phyloP scores from a whole-genome alignment of 306 rosid genomes.

The Rosa persica region DNA sequence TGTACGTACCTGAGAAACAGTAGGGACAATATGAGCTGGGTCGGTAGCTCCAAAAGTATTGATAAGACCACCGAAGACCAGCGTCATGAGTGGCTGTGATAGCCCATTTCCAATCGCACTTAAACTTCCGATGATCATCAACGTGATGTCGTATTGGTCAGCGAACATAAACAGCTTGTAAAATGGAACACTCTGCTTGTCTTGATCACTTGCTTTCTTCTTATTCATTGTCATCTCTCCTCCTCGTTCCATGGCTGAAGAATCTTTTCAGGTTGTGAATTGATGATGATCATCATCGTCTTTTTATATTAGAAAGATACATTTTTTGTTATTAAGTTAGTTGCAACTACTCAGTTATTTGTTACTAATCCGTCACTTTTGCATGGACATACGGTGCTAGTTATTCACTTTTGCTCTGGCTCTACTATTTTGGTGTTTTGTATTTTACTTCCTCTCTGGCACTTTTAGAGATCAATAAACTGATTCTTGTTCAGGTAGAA shows the following conservation, averaged over 20 bases:
- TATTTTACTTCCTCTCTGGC: no score
- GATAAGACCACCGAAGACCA: conserved; percentile 57
- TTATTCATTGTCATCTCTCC: neutral
- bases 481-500: no score
- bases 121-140: conserved; percentile 63
- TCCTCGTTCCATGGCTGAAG: neutral
- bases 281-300: neutral
- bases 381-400: no score
- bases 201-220: neutral
- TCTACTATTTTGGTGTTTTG: neutral
- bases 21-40: conserved; percentile 23
- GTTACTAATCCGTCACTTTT: neutral
- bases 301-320: neutral
- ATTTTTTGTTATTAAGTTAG: neutral
- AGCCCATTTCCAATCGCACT: conserved; percentile 52
- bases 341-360: neutral
- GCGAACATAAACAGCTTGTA: conserved; percentile 71
- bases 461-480: no score
- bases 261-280: neutral
- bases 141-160: conserved; percentile 41
- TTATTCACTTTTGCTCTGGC: neutral
- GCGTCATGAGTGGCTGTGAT: conserved; percentile 69
- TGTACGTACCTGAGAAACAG: conserved; percentile 54
- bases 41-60: conserved; percentile 54
- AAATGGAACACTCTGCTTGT: conserved; percentile 48